A percentile compares a stretch with the other conserved stretches of the same genome.
Evolutionary conservation across 352 stramenopile genomes (phyloP).

Genomic region (Globisporangium middletonii): DNA sequence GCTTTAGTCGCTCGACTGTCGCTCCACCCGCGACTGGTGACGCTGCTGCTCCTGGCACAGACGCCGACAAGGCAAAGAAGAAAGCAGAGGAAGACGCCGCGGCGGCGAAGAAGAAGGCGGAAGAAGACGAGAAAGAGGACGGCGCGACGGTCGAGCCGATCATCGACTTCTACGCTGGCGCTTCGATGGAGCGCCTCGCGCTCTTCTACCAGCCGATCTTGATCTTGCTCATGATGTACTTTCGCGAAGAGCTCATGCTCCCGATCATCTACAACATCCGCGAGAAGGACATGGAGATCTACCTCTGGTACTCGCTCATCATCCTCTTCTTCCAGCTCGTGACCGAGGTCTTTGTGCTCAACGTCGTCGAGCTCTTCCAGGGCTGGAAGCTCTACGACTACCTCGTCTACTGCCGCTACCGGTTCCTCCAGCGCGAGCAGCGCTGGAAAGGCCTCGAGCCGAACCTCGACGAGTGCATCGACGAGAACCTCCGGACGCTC

Average conservation of each 20-base stretch:
- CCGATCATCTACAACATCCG: slow-evolving; percentile 95
- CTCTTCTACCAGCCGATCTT: slow-evolving; percentile 94
- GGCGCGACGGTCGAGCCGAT: slow-evolving; percentile 95
- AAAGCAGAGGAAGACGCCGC: slow-evolving; percentile 28
- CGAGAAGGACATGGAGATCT: slow-evolving; percentile 97
- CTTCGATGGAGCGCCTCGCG: slow-evolving; percentile 88
- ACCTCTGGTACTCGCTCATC: slow-evolving; percentile 93
- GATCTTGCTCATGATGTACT: slow-evolving; percentile 95
- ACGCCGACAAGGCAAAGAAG: slow-evolving; percentile 10
- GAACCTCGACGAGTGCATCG: slow-evolving; percentile 96
- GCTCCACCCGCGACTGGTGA: too few relatives aligned
- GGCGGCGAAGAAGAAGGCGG: slow-evolving; percentile 18
- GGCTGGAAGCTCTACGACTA: slow-evolving; percentile 99
- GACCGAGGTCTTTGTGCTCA: slow-evolving; percentile 93
- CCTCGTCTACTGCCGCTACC: slow-evolving; percentile 93
- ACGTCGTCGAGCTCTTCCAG: slow-evolving; percentile 95
- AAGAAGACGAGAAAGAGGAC: slow-evolving; percentile 34
- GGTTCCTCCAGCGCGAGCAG: slow-evolving; percentile 94
- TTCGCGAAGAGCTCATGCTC: slow-evolving; percentile 91
- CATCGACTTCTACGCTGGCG: slow-evolving; percentile 91
- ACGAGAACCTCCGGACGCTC: slow-evolving; percentile 92
- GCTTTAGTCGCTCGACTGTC: slow-evolving; percentile 43
- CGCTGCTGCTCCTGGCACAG: slow-evolving; percentile 1
- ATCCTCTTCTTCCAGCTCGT: slow-evolving; percentile 95
- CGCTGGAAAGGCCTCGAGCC: slow-evolving; percentile 96